phyloP scores from a whole-genome alignment of 192 early-diverging fungal species.

The Dimargaris cristalligena region DNA sequence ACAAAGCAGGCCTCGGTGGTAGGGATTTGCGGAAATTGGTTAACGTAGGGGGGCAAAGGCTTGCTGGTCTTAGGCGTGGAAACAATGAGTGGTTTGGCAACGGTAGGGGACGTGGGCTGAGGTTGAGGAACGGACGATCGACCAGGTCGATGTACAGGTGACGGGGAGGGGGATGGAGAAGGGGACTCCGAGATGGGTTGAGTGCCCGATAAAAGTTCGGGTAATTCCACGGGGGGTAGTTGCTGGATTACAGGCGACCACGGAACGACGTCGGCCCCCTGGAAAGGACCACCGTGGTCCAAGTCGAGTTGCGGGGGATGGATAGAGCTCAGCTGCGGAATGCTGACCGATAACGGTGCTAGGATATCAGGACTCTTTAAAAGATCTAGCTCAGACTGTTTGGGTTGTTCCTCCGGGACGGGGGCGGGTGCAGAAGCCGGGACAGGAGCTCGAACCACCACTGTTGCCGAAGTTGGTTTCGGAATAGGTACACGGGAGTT shows the following conservation, averaged over 20 bases:
- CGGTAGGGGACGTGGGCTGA: neutral
- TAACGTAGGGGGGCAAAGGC: slow-evolving; percentile 4
- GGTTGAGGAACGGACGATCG: neutral
- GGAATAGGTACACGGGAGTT: neutral
- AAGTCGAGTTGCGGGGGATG: neutral
- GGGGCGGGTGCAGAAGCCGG: neutral
- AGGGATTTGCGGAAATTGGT: slow-evolving; percentile 3
- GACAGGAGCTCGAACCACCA: neutral
- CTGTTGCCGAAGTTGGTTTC: neutral
- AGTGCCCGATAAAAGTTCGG: neutral
- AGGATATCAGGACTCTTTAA: neutral
- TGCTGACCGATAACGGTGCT: neutral
- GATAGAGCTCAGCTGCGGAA: neutral
- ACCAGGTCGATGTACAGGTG: neutral
- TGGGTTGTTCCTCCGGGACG: neutral
- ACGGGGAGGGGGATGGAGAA: neutral
- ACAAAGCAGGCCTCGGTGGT: slow-evolving; percentile 10
- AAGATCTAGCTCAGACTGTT: neutral
- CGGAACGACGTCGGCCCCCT: no score
- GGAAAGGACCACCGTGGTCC: no score
- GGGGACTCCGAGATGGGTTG: neutral
- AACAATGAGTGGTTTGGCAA: neutral
- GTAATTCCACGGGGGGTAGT: no score
- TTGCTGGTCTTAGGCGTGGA: neutral
- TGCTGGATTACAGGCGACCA: no score